Evolutionary conservation across 805 yeast genomes (phyloP), one percentile per base, ranked within the genome.

Genomic region (Starmerella gropengiesseri): DNA sequence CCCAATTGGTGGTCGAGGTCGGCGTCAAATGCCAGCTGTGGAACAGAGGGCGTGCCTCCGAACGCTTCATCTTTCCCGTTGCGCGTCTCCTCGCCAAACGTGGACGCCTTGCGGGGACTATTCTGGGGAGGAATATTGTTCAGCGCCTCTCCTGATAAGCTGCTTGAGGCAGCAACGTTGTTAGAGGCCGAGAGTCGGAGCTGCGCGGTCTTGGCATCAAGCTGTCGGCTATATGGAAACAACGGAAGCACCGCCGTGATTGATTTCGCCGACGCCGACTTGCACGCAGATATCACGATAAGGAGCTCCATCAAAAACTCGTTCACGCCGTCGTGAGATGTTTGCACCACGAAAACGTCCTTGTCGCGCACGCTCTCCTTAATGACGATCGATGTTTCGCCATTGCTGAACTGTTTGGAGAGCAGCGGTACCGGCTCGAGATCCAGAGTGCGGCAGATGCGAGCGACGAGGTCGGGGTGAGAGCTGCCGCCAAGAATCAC

Each of bases 171-270:
- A 8, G 18, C 36, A n/a, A 7, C 16, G 17, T 7, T 8, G 8
- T 5, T 13, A 21, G 30, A 13, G 14, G 44, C 21, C 6, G 30
- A 17, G 5, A 19, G 13, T 7, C 39, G 39, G 23, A 19, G 17
- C 39, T 36, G 39, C 17, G 39, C 39, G 30, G 31, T 36, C 31
- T 27, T 36, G 4, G 84, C 76, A 61, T 89, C 97, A 4, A 95
- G 94, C 62, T 91, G 99, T 57, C 99, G 73, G 3, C 94, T 82
- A 60, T 91, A 91, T 21, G 97, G 95, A 62, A 91, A 91, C 47
- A 86, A 69, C 3, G 99, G 98, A 61, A 83, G 68, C 23, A 86
- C 94, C 0, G 89, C 95, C 2, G 94, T 84, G 33, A 86, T 94
- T 45, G 89, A 70, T 45, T 74, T 75, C 12, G 95, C 95, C 45